Conservation (phyloP, 768 basidiomycete species). For the Suillus subluteus region DNA sequence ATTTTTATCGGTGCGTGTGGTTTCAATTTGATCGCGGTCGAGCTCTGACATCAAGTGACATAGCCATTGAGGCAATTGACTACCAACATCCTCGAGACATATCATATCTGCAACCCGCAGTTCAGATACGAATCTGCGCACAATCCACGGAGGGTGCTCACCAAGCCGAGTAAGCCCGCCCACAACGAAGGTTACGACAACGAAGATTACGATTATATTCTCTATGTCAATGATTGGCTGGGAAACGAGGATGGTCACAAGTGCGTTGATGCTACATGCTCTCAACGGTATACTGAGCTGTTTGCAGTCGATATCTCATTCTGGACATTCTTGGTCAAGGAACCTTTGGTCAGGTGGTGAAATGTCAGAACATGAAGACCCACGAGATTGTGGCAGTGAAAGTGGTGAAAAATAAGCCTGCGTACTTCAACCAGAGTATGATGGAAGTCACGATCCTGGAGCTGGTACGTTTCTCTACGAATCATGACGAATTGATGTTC, state of each 20-base stretch:
- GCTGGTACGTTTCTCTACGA: constrained; percentile 62
- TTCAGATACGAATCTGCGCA: constrained; percentile 95
- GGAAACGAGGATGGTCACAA: constrained; percentile 95
- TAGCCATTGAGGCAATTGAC: constrained; percentile 75
- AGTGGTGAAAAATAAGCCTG: constrained; percentile 99
- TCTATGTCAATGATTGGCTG: constrained; percentile 98
- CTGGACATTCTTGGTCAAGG: constrained; percentile 98
- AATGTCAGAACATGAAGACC: constrained; percentile 99
- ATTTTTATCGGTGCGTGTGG: constrained; percentile 77
- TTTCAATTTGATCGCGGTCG: constrained; percentile 1
- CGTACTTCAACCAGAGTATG: constrained; percentile 99
- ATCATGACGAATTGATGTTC: neutral
- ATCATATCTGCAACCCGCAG: constrained; percentile 90
- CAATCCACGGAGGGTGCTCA: constrained; percentile 95
- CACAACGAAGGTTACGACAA: constrained; percentile 99
- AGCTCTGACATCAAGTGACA: constrained; percentile 17
- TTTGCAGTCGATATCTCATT: constrained; percentile 80
- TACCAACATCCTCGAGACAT: constrained; percentile 86
- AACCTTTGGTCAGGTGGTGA: constrained; percentile 99
- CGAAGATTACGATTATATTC: constrained; percentile 98
- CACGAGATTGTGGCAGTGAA: constrained; percentile 99
- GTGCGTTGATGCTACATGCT: constrained; percentile 49
- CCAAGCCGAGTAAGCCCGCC: constrained; percentile 94
- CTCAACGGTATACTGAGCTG: constrained; percentile 16
- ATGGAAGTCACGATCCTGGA: constrained; percentile 99